These are phyloP conservation scores for Yamadazyma phyllophila DNA, from an alignment of 805 yeast genomes.

Conservation along the genomic window DNA sequence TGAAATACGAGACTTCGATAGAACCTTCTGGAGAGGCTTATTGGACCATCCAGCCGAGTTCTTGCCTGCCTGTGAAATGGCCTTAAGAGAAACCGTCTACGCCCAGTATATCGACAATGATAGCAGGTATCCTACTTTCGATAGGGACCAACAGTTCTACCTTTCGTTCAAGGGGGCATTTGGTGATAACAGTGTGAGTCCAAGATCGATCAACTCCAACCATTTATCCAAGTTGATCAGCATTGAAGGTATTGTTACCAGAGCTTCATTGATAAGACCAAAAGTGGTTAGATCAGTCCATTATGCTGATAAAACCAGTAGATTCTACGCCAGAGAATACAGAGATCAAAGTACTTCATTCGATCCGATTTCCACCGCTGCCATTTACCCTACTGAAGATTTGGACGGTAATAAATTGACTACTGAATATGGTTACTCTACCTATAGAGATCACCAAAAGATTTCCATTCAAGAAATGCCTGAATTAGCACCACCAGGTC, in stretches of 20 bases:
- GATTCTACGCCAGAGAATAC: conserved; percentile 88
- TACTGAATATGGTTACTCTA: conserved; percentile 90
- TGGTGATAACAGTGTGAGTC: conserved; percentile 83
- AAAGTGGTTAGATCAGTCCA: conserved; percentile 89
- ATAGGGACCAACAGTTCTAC: conserved; percentile 63
- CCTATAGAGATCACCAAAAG: conserved; percentile 92
- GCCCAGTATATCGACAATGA: conserved; percentile 66
- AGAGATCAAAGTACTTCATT: conserved; percentile 90
- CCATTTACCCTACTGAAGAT: conserved; percentile 90
- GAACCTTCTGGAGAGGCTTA: conserved; percentile 72
- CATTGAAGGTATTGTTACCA: conserved; percentile 92
- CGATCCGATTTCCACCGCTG: conserved; percentile 77
- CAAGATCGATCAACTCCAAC: conserved; percentile 78
- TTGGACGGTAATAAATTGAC: conserved; percentile 82
- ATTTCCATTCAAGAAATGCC: conserved; percentile 96
- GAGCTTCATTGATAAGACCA: conserved; percentile 91
- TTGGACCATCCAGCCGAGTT: conserved; percentile 76
- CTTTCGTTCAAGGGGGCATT: conserved; percentile 87
- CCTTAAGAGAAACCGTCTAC: conserved; percentile 74
- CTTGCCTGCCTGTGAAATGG: conserved; percentile 86
- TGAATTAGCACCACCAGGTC: conserved; percentile 97
- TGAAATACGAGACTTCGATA: conserved; percentile 82
- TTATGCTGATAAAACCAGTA: conserved; percentile 78
- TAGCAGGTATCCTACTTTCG: conserved; percentile 47
- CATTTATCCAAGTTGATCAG: conserved; percentile 80